Base-by-base conservation (phyloP, 257 asterid species). In the Nicotiana sylvestris region DNA sequence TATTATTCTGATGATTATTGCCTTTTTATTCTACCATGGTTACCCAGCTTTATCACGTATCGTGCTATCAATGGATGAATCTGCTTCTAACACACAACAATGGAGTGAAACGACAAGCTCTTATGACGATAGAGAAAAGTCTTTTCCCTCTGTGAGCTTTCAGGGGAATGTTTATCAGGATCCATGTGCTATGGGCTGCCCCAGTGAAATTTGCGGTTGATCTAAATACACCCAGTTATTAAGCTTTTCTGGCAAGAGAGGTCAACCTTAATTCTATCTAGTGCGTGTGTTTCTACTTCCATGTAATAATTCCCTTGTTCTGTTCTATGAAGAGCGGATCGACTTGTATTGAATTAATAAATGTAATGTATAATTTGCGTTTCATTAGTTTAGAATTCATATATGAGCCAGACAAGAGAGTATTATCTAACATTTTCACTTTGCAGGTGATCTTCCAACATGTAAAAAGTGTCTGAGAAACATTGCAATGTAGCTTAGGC, bases 141-240 rank as follows among this genome's bases (percentile, higher is more conserved):
- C 4, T 66, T 32, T 66, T 32, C 49, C 4, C 0, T 29, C n/a
- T 64, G 10, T 12, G 70, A 65, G 32, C n/a, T 29, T 29, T 65
- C 69, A 65, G 12, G 74, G 33, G 12, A 32, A 66, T 66, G 21
- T 2, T 66, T 15, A 30, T 30, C 74, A 66, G 74, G 46, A 30
- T 66, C 74, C 74, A 66, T 66, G 74, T 66, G 25, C 49, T 66
- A 66, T 66, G 21, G 74, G 49, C 25, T 66, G 74, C 49, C 74
- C 74, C 25, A 66, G 74, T 66, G 74, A 66, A 32, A 66, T 66
- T 32, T 66, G 74, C 32, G 49, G 74, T 6, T 10, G 57, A 53
- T 53, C 29, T 16, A 15, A 2, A 66, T 3, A 12, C 17, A 13
- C 35, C 12, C 55, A 67, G 76, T 18, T 35, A 35, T 35, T 35